Evolutionary conservation across 1,139 yeast species (phyloP), one percentile per base, ranked within the genome.

Genomic region (Arxiozyma telluris): DNA sequence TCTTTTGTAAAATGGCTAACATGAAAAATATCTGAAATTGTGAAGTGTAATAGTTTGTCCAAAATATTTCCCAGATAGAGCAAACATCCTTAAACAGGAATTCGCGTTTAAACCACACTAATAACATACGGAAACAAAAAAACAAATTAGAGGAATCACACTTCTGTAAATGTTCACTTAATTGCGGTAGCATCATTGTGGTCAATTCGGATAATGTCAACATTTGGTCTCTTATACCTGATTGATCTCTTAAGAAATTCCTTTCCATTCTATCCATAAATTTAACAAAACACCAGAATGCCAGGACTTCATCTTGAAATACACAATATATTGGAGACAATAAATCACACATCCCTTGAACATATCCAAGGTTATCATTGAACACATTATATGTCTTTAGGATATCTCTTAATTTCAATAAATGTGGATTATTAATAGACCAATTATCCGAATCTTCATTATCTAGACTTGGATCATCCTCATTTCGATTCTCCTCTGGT

Each of bases 241-340:
- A 79, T 69, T 91, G 96, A 66, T 90, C 96, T 53, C 96, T 79
- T 39, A 91, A 74, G 68, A 91, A 93, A 70, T 93, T 94, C 54
- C 98, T 77, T 68, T 93, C 97, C 98, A 93, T 90, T 55, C 95
- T 76, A 51, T 87, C 90, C 98, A 94, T 93, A 62, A 89, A 88
- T 50, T 83, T 81, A 21, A 82, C 76, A 72, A 93, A 93, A 20
- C 93, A 85, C 95, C 96, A 90, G 68, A 93, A 93, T 2, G 96
- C 76, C 39, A 89, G 65, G 0, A 84, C 75, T 62, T 91, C 97
- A 67, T 91, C 96, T 64, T 83, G 82, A 47, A 88, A 72, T 8
- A 82, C 78, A 47, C 83, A 87, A 66, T 90, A 94, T 6, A 93
- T 71, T 0, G 98, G 98, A 0, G 96, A 85, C 44, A 94, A 74